Evolutionary conservation across 257 asterid species (phyloP).

Genomic region (Nicotiana attenuata): DNA sequence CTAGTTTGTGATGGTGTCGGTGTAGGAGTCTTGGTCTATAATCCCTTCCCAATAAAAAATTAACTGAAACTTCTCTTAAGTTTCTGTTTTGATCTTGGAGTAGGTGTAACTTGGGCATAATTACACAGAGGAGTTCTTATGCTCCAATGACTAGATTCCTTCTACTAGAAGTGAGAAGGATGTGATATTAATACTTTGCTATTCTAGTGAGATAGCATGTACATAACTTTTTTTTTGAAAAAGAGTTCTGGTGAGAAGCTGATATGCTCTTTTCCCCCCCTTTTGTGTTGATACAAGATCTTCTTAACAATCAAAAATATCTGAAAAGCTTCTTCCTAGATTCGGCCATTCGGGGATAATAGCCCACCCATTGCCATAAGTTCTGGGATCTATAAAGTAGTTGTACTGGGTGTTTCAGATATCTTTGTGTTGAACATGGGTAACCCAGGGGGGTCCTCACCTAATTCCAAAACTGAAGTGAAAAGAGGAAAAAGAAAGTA

Average conservation of each 20-base stretch:
- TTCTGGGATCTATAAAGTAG: background rate
- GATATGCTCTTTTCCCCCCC: background rate
- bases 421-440: background rate
- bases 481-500: background rate
- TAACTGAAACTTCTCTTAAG: background rate
- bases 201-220: background rate
- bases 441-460: background rate
- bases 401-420: background rate
- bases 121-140: background rate
- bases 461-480: background rate
- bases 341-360: background rate
- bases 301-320: too few species aligned
- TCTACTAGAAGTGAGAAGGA: background rate
- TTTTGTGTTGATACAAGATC: background rate
- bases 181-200: background rate
- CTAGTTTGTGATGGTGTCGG: background rate
- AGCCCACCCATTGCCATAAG: background rate
- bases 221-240: background rate
- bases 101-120: background rate
- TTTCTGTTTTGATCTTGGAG: conserved; percentile 1
- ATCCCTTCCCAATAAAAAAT: background rate
- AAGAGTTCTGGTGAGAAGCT: background rate
- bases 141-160: background rate
- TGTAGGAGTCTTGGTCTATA: background rate
- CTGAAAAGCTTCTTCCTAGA: background rate